Percentiles rank a stretch among this genome's conserved stretches.
Conservation (phyloP, 371 early-diverging fungal genomes). For the Lichtheimia ramosa region DNA sequence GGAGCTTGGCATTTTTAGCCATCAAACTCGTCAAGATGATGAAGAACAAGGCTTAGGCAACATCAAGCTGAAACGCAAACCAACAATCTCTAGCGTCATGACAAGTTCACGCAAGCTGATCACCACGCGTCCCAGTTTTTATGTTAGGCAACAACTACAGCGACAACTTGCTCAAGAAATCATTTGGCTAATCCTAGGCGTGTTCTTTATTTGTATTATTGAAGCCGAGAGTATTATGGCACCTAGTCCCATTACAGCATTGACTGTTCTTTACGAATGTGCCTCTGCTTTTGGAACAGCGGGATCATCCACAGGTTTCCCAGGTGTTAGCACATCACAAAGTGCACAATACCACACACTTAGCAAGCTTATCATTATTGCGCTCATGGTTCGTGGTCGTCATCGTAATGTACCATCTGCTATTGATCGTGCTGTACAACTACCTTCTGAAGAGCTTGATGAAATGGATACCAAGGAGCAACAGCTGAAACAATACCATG, state of each 20-base stretch:
- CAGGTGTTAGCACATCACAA: slow-evolving; percentile 9
- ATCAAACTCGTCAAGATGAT: slow-evolving; percentile 2
- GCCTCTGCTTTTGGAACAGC: slow-evolving; percentile 21
- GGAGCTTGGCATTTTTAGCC: slow-evolving; percentile 19
- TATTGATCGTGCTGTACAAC: slow-evolving; percentile 46
- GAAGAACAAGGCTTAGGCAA: not conserved
- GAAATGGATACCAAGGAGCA: slow-evolving; percentile 13
- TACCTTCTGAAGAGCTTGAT: slow-evolving; percentile 36
- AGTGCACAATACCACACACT: slow-evolving; percentile 11
- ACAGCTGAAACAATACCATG: slow-evolving; percentile 7
- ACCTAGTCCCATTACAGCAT: slow-evolving; percentile 15
- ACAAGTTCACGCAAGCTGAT: slow-evolving; percentile 7
- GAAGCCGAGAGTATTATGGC: slow-evolving; percentile 17
- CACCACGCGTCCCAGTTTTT: slow-evolving; percentile 16
- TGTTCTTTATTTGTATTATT: slow-evolving; percentile 13
- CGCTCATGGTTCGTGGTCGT: slow-evolving; percentile 18
- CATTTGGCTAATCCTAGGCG: slow-evolving; percentile 14
- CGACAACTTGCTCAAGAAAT: slow-evolving; percentile 19
- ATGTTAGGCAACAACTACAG: slow-evolving; percentile 22
- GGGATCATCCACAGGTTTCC: slow-evolving; percentile 18
- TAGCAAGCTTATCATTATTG: slow-evolving; percentile 16
- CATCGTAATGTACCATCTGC: slow-evolving; percentile 35
- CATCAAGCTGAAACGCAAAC: not conserved
- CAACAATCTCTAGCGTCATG: slow-evolving; percentile 14
- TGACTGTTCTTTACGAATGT: slow-evolving; percentile 16